Evolutionary conservation across 768 basidiomycete genomes (phyloP).

Genomic region (Cyathus striatus): DNA sequence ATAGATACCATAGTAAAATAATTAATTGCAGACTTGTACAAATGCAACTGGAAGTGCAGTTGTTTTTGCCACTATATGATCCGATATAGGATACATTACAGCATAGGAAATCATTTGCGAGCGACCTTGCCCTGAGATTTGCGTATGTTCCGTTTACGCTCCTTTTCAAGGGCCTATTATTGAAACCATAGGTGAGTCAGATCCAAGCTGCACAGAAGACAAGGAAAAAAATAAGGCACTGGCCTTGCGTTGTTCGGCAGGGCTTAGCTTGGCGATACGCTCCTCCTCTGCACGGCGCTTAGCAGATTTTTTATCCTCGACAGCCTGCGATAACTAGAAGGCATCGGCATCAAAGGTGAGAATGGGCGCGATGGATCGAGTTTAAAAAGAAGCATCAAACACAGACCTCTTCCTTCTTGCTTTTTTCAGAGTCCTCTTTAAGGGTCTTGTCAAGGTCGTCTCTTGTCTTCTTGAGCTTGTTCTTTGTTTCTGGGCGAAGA

Average conservation of each 20-base stretch:
- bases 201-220: constrained; percentile 1
- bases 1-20: too few species aligned
- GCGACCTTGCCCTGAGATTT: constrained; percentile 66
- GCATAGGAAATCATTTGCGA: constrained; percentile 38
- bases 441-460: constrained; percentile 69
- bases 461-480: constrained; percentile 69
- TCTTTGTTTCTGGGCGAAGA: constrained; percentile 77
- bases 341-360: not conserved
- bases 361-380: not conserved
- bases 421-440: constrained; percentile 59
- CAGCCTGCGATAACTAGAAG: constrained; percentile 35
- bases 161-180: constrained; percentile 56
- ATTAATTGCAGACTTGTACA: too few species aligned
- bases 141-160: constrained; percentile 65
- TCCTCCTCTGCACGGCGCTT: constrained; percentile 76
- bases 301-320: constrained; percentile 65
- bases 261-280: constrained; percentile 63
- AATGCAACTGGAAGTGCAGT: not conserved
- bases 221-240: not conserved
- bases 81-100: not conserved
- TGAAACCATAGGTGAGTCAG: constrained; percentile 23
- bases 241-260: constrained; percentile 83
- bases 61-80: not conserved
- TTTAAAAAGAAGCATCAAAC: not conserved
- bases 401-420: constrained; percentile 66